Conservation (phyloP, 2,329 filamentous ascomycete species). For the Colletotrichum trifolii region DNA sequence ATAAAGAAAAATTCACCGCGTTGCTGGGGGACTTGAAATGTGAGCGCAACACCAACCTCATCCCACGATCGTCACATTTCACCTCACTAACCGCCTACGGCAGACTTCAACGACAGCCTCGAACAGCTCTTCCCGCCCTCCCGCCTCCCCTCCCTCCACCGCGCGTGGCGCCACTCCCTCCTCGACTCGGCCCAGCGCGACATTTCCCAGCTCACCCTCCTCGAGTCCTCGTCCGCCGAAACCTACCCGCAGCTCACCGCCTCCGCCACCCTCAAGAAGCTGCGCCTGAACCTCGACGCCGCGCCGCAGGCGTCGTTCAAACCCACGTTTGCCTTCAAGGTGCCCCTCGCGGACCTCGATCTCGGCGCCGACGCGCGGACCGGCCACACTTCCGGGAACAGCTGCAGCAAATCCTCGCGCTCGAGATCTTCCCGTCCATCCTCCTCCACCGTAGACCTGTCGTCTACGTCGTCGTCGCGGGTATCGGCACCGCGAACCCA, state of each 20-base stretch:
- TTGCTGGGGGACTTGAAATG: conserved; percentile 55
- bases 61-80: neutral
- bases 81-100: neutral
- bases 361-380: conserved; percentile 35
- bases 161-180: conserved; percentile 59
- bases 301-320: conserved; percentile 45
- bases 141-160: conserved; percentile 54
- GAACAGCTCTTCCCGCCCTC: conserved; percentile 58
- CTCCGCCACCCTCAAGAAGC: conserved; percentile 56
- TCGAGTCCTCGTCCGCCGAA: conserved; percentile 54
- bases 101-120: conserved; percentile 60
- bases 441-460: neutral
- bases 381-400: conserved; percentile 4
- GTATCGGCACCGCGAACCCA: conserved; percentile 33
- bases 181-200: conserved; percentile 57
- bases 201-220: conserved; percentile 52
- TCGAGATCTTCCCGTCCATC: conserved; percentile 35
- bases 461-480: neutral
- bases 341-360: conserved; percentile 47
- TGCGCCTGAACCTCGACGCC: conserved; percentile 59
- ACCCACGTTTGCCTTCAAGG: conserved; percentile 40
- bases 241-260: conserved; percentile 55
- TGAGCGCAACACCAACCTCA: conserved; percentile 35
- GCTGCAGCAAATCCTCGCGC: conserved; percentile 31
- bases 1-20: conserved; percentile 57